Evolutionary conservation across 306 rosid species (phyloP), one percentile per base, ranked within the genome.

Genomic region (Prunus davidiana): DNA sequence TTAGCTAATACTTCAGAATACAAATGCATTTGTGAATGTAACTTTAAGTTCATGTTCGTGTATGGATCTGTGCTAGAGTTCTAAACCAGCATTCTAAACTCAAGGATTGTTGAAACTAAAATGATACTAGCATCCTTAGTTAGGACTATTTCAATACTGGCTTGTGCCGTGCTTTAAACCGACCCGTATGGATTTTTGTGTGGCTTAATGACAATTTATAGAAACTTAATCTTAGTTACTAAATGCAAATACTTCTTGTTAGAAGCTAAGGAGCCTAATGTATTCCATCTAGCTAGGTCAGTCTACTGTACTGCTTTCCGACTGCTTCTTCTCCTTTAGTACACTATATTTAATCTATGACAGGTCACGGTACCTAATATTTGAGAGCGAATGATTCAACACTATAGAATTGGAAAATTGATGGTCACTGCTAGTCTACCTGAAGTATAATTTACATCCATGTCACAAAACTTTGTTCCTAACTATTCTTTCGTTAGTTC

Each of bases 371-470:
- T 56, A 12, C 2, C 20, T 11, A 6, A 66, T 12, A 20, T 20
- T 3, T 30, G 12, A 49, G 69, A 58, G 38, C n/a, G 51, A 72
- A 45, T 60, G 61, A 41, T 28, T 67, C 7, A 5, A 24, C 4
- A 27, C 22, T 50, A 73, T 19, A 12, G 61, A 47, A 64, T 47
- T 46, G 49, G n/a, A 43, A 14, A 70, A 66, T n/a, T 45, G 47
- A 67, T 22, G 69, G 28, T 64, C 52, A 75, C 49, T 63, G 46
- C 86, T 65, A 75, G 25, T 69, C 83, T 75, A 75, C 47, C 43
- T 43, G 45, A 13, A 67, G 27, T 64, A 47, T 76, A 8, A 76
- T 80, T 73, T 81, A 86, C 89, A 81, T 78, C 66, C 62, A 69
- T 41, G 70, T 80, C 27, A 27, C 32, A 75, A 49, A 62, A 76